A percentile compares a stretch with the other conserved stretches of the same genome.
These are phyloP conservation scores for Cyberlindnera petersonii DNA, from an alignment of 805 yeast genomes.

Conservation along the genomic window DNA sequence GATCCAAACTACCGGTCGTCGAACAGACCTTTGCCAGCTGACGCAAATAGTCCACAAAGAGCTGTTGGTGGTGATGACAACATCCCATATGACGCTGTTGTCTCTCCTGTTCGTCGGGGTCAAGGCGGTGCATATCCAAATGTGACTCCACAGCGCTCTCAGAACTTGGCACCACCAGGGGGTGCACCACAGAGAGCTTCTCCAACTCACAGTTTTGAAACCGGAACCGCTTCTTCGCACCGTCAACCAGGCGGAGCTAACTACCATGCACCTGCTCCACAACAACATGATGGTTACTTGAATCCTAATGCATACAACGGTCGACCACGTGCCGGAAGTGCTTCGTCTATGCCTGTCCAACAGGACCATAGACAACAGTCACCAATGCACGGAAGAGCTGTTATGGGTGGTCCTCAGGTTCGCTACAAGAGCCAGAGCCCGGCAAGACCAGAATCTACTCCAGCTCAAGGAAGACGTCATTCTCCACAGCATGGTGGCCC, in stretches of 20 bases:
- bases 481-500: constrained; percentile 13
- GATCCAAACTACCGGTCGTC: constrained; percentile 2
- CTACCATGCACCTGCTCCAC: constrained; percentile 6
- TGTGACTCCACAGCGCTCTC: constrained; percentile 3
- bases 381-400: constrained; percentile 1
- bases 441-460: constrained; percentile 7
- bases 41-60: constrained; percentile 4
- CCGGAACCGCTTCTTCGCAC: constrained; percentile 17
- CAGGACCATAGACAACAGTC: constrained; percentile 4
- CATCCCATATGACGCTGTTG: not conserved
- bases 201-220: constrained; percentile 9
- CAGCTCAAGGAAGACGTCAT: constrained; percentile 9
- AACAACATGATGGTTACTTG: constrained; percentile 1
- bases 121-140: constrained; percentile 1
- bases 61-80: not conserved
- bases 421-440: constrained; percentile 8
- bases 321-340: constrained; percentile 8
- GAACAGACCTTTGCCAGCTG: not conserved
- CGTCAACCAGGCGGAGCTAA: constrained; percentile 9
- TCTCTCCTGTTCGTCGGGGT: not conserved
- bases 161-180: constrained; percentile 11
- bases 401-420: not conserved
- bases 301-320: not conserved
- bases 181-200: constrained; percentile 8
- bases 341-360: constrained; percentile 10